These are phyloP conservation scores for Penicillium parvum DNA, from an alignment of 495 filamentous ascomycete species.

Conservation along the genomic window DNA sequence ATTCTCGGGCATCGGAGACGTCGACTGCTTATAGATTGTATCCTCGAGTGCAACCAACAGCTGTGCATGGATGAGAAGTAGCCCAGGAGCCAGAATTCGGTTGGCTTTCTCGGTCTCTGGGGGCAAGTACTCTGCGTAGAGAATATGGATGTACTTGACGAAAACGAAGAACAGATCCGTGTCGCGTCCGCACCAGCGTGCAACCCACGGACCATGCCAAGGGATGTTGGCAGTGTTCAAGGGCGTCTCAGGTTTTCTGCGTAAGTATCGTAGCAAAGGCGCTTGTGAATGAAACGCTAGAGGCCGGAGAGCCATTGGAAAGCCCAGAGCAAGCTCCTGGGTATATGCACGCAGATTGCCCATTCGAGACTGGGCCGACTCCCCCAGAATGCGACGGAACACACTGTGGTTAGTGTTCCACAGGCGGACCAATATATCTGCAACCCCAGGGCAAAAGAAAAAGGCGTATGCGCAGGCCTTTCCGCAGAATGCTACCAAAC, in stretches of 20 bases:
- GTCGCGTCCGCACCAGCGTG: constrained; percentile 84
- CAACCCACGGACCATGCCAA: constrained; percentile 84
- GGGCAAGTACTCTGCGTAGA: constrained; percentile 77
- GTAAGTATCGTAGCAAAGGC: constrained; percentile 59
- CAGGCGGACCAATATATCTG: constrained; percentile 78
- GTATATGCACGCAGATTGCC: constrained; percentile 34
- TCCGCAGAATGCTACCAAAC: constrained; percentile 87
- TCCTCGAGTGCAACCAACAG: constrained; percentile 76
- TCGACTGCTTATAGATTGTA: constrained; percentile 69
- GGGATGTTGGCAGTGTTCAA: constrained; percentile 65
- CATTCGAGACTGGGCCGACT: constrained; percentile 50
- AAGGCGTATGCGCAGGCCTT: constrained; percentile 95
- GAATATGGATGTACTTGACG: constrained; percentile 81
- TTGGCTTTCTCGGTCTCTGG: constrained; percentile 59
- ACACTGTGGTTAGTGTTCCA: constrained; percentile 67
- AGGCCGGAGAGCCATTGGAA: constrained; percentile 66
- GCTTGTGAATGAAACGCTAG: constrained; percentile 68
- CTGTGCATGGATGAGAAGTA: constrained; percentile 82
- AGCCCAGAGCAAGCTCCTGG: constrained; percentile 60
- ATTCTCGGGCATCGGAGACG: constrained; percentile 48
- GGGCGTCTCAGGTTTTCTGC: constrained; percentile 61
- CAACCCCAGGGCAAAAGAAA: constrained; percentile 87
- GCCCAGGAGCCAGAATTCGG: constrained; percentile 64
- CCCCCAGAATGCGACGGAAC: constrained; percentile 66
- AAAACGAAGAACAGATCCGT: constrained; percentile 94